phyloP scores from a whole-genome alignment of 2,329 filamentous ascomycete species.

The Harringtonia lauricola region DNA sequence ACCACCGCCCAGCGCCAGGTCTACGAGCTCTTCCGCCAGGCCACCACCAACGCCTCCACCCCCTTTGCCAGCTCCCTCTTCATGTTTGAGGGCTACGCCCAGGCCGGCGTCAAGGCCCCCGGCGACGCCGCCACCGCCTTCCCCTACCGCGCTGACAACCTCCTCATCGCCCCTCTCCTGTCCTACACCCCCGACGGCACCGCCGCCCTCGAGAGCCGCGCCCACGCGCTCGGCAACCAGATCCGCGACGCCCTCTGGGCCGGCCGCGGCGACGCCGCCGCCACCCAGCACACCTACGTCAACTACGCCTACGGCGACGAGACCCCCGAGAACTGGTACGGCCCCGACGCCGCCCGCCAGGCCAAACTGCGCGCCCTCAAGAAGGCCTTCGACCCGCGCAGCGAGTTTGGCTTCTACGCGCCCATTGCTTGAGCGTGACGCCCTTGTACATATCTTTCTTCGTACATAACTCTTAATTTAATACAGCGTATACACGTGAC shows the following conservation, averaged over 20 bases:
- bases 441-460: too few species aligned
- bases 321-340: slow-evolving; percentile 29
- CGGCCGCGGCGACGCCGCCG: slow-evolving; percentile 15
- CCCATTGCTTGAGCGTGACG: slow-evolving; percentile 25
- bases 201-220: slow-evolving; percentile 21
- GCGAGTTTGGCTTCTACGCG: slow-evolving; percentile 32
- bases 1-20: slow-evolving; percentile 15
- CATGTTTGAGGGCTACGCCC: slow-evolving; percentile 45
- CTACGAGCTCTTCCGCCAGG: slow-evolving; percentile 22
- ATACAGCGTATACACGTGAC: too few species aligned
- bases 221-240: slow-evolving; percentile 23
- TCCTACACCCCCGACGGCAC: slow-evolving; percentile 22
- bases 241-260: slow-evolving; percentile 25
- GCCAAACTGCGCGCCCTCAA: slow-evolving; percentile 33
- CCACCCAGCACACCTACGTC: slow-evolving; percentile 28
- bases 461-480: too few species aligned
- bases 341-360: slow-evolving; percentile 36
- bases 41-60: slow-evolving; percentile 14
- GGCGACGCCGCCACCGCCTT: slow-evolving; percentile 28
- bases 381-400: slow-evolving; percentile 33
- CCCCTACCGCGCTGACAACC: slow-evolving; percentile 31
- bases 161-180: slow-evolving; percentile 28
- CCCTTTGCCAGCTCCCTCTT: slow-evolving; percentile 27
- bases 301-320: slow-evolving; percentile 43
- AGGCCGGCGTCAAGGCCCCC: slow-evolving; percentile 28